A percentile compares a stretch with the other conserved stretches of the same genome.
Conservation (phyloP, 192 early-diverging fungal species). For the Gonapodya sp. region DNA sequence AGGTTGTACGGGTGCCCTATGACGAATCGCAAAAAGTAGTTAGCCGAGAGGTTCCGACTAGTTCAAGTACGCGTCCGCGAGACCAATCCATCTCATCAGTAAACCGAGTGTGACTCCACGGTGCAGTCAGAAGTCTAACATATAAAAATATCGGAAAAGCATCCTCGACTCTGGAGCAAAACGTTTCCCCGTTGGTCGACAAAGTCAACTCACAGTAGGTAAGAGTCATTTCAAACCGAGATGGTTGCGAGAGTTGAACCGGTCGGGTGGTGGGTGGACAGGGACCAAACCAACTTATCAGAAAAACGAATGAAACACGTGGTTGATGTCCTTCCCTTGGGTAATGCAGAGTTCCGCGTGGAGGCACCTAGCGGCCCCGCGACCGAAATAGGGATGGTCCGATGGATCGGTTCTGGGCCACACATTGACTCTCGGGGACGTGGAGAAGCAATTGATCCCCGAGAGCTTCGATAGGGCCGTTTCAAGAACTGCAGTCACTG, state of each 20-base stretch:
- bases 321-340: not conserved
- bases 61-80: too few relatives aligned
- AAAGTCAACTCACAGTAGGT: too few relatives aligned
- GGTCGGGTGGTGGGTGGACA: too few relatives aligned
- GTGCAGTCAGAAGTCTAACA: not conserved
- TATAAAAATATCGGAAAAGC: not conserved
- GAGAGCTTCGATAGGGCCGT: conserved; percentile 1
- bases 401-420: not conserved
- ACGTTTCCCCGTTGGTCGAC: too few relatives aligned
- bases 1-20: too few relatives aligned
- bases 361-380: not conserved
- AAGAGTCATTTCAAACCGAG: too few relatives aligned
- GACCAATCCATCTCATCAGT: not conserved
- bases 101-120: conserved; percentile 1
- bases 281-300: too few relatives aligned
- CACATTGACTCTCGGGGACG: not conserved
- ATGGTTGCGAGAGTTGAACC: too few relatives aligned
- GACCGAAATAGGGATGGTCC: not conserved
- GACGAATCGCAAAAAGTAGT: too few relatives aligned
- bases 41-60: too few relatives aligned
- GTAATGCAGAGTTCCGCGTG: not conserved
- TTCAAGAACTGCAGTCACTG: not conserved
- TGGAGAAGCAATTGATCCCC: not conserved
- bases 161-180: too few relatives aligned
- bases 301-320: too few relatives aligned